Evolutionary conservation across 305 asterid species (phyloP).

Genomic region (Fraxinus dipetala): DNA sequence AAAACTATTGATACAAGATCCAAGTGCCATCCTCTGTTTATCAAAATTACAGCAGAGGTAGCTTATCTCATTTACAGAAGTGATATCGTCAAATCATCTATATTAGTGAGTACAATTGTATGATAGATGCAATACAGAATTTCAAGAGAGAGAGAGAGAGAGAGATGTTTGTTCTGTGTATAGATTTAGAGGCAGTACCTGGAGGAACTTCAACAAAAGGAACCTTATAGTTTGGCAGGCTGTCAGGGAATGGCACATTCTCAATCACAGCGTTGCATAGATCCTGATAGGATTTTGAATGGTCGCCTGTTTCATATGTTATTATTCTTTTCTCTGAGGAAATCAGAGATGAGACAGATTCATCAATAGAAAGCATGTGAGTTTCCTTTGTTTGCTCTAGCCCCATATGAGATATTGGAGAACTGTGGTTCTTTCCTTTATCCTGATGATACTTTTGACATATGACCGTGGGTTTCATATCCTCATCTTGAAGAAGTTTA

Average conservation of each 20-base stretch:
- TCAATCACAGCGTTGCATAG: conserved; percentile 8
- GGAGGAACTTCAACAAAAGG: conserved; percentile 28
- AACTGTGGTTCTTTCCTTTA: conserved; percentile 24
- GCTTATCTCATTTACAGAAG: background rate
- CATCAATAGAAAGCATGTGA: conserved; percentile 19
- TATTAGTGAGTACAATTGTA: background rate
- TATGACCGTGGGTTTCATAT: background rate
- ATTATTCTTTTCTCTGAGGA: conserved; percentile 12
- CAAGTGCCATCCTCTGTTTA: background rate
- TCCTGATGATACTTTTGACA: conserved; percentile 9
- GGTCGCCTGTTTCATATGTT: conserved; percentile 1
- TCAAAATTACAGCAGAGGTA: conserved; percentile 4
- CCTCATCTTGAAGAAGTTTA: conserved; percentile 15
- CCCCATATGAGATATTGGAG: conserved; percentile 14
- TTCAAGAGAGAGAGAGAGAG: background rate
- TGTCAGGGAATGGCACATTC: conserved; percentile 7
- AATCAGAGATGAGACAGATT: background rate
- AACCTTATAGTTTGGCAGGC: conserved; percentile 15
- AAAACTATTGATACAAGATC: background rate
- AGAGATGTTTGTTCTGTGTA: background rate
- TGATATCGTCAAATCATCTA: background rate
- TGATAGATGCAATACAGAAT: background rate
- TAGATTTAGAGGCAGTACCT: conserved; percentile 12
- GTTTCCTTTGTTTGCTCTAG: conserved; percentile 15
- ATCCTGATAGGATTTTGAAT: background rate